phyloP scores from a whole-genome alignment of 1,284 basidiomycete genomes.

The Ceratobasidium sp. region DNA sequence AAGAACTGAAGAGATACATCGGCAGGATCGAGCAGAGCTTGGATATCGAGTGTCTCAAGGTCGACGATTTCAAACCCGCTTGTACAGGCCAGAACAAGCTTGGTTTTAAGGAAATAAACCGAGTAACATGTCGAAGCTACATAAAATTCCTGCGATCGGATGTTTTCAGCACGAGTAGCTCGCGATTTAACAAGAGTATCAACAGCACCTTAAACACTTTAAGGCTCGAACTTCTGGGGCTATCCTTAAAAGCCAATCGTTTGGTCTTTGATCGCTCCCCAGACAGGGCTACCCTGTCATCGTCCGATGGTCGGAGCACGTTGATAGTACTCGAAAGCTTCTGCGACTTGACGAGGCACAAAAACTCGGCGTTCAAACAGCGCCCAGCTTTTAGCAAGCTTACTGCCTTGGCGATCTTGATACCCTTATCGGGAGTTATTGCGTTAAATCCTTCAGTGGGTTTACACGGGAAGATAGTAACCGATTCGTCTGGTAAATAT shows the following conservation, averaged over 20 bases:
- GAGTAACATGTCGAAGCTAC: constrained; percentile 97
- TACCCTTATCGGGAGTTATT: constrained; percentile 89
- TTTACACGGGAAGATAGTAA: constrained; percentile 96
- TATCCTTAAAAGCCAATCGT: constrained; percentile 88
- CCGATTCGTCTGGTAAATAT: constrained; percentile 82
- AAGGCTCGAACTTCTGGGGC: constrained; percentile 77
- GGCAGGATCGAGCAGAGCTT: constrained; percentile 93
- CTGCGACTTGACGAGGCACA: constrained; percentile 97
- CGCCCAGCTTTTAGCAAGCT: constrained; percentile 98
- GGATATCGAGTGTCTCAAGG: constrained; percentile 96
- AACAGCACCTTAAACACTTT: constrained; percentile 87
- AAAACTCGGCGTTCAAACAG: constrained; percentile 91
- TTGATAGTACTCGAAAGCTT: constrained; percentile 98
- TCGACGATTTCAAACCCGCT: constrained; percentile 99
- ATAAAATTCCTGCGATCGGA: constrained; percentile 86
- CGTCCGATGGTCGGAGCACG: constrained; percentile 95
- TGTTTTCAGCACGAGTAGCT: not conserved
- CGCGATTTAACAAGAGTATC: not conserved
- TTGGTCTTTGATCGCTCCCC: constrained; percentile 92
- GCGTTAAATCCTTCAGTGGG: constrained; percentile 93
- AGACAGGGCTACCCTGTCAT: constrained; percentile 69
- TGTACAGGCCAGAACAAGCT: constrained; percentile 96
- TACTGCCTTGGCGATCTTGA: constrained; percentile 96
- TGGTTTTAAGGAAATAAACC: constrained; percentile 97
- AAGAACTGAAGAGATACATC: constrained; percentile 96